Conservation (phyloP, 495 filamentous ascomycete species). For the Sordaria brevicollis region DNA sequence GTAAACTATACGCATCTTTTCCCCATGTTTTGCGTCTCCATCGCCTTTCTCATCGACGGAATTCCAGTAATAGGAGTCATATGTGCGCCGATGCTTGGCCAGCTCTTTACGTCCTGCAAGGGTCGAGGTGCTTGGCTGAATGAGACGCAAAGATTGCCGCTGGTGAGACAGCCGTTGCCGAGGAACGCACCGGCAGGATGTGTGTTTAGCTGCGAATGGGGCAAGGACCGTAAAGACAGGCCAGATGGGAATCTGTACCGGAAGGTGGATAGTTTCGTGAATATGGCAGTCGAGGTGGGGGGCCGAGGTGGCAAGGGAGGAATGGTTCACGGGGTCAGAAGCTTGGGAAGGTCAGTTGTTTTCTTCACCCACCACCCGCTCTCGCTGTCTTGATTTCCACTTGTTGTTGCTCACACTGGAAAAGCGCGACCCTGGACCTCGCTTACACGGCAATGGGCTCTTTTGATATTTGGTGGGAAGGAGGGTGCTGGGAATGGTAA, state of each 20-base stretch:
- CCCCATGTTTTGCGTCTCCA: slow-evolving; percentile 64
- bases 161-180: slow-evolving; percentile 49
- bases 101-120: slow-evolving; percentile 51
- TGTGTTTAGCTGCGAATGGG: slow-evolving; percentile 62
- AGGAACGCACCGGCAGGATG: slow-evolving; percentile 53
- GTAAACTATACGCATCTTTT: slow-evolving; percentile 66
- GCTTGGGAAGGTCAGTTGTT: slow-evolving; percentile 37
- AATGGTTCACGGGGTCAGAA: slow-evolving; percentile 73
- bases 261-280: slow-evolving; percentile 60
- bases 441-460: slow-evolving; percentile 61
- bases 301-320: slow-evolving; percentile 51
- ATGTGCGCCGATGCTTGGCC: slow-evolving; percentile 52
- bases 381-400: not conserved
- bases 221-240: slow-evolving; percentile 55
- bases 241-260: slow-evolving; percentile 52
- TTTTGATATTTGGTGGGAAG: slow-evolving; percentile 77
- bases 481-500: slow-evolving; percentile 69
- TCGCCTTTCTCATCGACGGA: slow-evolving; percentile 48
- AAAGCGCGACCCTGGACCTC: slow-evolving; percentile 60
- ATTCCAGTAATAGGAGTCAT: slow-evolving; percentile 54
- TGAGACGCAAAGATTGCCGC: slow-evolving; percentile 46
- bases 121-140: slow-evolving; percentile 59
- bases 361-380: slow-evolving; percentile 1
- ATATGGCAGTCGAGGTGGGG: slow-evolving; percentile 55
- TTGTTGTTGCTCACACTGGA: slow-evolving; percentile 1